Evolutionary conservation across 2,329 filamentous ascomycete genomes (phyloP).

Genomic region (Pseudonectria buxi): DNA sequence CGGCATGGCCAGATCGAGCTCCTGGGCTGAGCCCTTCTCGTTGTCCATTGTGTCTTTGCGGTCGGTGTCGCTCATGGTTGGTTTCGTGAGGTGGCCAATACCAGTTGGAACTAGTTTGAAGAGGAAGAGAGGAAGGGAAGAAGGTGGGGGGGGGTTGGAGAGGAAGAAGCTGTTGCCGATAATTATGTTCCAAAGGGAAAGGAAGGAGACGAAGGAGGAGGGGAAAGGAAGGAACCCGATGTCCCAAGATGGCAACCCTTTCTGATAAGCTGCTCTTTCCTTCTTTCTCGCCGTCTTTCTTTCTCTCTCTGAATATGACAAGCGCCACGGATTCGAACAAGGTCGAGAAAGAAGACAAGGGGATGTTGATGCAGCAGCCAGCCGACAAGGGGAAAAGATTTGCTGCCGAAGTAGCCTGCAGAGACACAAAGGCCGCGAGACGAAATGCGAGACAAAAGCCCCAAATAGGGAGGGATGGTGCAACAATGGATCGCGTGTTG

Average conservation of each 20-base stretch:
- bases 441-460: constrained; percentile 18
- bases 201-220: neutral
- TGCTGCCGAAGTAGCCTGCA: constrained; percentile 1
- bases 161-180: too few relatives aligned
- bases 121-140: neutral
- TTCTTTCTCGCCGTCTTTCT: constrained; percentile 29
- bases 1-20: constrained; percentile 17
- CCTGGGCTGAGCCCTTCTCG: constrained; percentile 23
- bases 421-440: constrained; percentile 5
- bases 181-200: too few relatives aligned
- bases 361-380: constrained; percentile 17
- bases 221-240: neutral
- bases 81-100: neutral
- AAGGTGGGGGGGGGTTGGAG: neutral
- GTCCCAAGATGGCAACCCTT: neutral
- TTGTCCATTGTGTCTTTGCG: constrained; percentile 22
- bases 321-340: constrained; percentile 8
- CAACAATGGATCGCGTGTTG: constrained; percentile 16
- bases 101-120: neutral
- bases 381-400: constrained; percentile 11
- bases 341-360: constrained; percentile 15
- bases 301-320: constrained; percentile 12
- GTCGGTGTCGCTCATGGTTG: constrained; percentile 29
- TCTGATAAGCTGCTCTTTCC: constrained; percentile 11
- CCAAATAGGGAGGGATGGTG: constrained; percentile 20